phyloP scores from a whole-genome alignment of 352 stramenopile genomes.

The Globisporangium emineosum region DNA sequence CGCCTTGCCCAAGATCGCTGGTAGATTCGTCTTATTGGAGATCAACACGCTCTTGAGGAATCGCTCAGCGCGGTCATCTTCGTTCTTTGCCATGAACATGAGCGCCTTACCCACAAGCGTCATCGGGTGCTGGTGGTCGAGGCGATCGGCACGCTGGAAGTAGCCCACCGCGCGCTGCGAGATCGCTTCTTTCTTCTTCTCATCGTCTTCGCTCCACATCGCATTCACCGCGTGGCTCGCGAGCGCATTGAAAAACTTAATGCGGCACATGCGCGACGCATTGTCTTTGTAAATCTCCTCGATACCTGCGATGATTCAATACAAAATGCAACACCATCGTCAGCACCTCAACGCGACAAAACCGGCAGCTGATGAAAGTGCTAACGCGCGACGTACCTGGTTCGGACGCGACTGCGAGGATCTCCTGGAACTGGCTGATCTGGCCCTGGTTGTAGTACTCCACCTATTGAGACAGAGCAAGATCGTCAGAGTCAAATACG shows the following conservation, averaged over 20 bases:
- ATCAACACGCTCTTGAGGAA: slow-evolving; percentile 92
- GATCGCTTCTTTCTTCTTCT: slow-evolving; percentile 81
- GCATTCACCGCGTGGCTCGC: slow-evolving; percentile 82
- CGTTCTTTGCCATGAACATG: slow-evolving; percentile 92
- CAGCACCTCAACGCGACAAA: too few relatives aligned
- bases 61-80: slow-evolving; percentile 88
- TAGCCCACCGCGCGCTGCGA: slow-evolving; percentile 78
- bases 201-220: slow-evolving; percentile 89
- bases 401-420: slow-evolving; percentile 76
- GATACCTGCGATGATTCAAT: slow-evolving; percentile 30
- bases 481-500: not conserved
- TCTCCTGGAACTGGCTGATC: slow-evolving; percentile 82
- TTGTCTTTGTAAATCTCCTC: slow-evolving; percentile 89
- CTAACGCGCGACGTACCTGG: slow-evolving; percentile 29
- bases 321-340: not conserved
- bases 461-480: slow-evolving; percentile 34
- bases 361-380: not conserved
- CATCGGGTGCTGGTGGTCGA: slow-evolving; percentile 88
- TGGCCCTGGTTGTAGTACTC: slow-evolving; percentile 88
- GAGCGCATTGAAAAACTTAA: slow-evolving; percentile 89
- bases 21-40: slow-evolving; percentile 84
- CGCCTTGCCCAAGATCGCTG: slow-evolving; percentile 82
- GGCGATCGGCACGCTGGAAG: slow-evolving; percentile 84
- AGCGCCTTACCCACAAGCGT: slow-evolving; percentile 90
- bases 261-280: slow-evolving; percentile 76